Evolutionary conservation across 371 early-diverging fungal species (phyloP).

Genomic region (Circinella umbellata): DNA sequence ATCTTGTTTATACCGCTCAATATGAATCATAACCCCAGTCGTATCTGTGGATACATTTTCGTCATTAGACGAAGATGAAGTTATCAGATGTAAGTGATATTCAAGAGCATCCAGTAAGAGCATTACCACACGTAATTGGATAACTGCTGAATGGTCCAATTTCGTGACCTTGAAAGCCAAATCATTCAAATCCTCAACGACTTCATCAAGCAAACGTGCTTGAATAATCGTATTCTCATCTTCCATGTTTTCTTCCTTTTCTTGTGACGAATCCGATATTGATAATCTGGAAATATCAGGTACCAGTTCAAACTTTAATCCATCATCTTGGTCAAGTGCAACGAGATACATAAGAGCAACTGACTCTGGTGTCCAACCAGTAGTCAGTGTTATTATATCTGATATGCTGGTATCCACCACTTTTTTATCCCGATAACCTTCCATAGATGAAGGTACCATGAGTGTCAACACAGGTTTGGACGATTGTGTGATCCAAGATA

Average conservation of each 20-base stretch:
- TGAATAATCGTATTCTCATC: background rate
- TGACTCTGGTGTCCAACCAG: conserved; percentile 28
- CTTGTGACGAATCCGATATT: background rate
- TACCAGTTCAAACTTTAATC: background rate
- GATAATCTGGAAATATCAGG: background rate
- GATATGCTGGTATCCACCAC: background rate
- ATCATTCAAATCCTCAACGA: conserved; percentile 5
- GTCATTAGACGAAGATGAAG: background rate
- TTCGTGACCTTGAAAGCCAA: conserved; percentile 7
- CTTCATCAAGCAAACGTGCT: background rate
- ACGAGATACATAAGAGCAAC: conserved; percentile 32
- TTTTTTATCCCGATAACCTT: background rate
- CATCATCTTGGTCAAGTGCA: conserved; percentile 32
- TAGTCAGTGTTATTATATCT: background rate
- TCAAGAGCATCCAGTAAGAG: conserved; percentile 32
- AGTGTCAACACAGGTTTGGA: conserved; percentile 22
- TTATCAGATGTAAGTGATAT: conserved; percentile 16
- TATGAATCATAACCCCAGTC: background rate
- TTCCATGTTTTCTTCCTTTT: conserved; percentile 2
- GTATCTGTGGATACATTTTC: background rate
- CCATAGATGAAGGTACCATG: background rate
- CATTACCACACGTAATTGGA: conserved; percentile 29
- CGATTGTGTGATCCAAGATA: conserved; percentile 20
- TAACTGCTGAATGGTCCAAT: conserved; percentile 19
- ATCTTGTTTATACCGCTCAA: conserved; percentile 16